Percentiles rank a stretch among this genome's conserved stretches.
These are phyloP conservation scores for Kurtzmaniella natalensis DNA, from an alignment of 1,139 yeast species.

Conservation along the genomic window DNA sequence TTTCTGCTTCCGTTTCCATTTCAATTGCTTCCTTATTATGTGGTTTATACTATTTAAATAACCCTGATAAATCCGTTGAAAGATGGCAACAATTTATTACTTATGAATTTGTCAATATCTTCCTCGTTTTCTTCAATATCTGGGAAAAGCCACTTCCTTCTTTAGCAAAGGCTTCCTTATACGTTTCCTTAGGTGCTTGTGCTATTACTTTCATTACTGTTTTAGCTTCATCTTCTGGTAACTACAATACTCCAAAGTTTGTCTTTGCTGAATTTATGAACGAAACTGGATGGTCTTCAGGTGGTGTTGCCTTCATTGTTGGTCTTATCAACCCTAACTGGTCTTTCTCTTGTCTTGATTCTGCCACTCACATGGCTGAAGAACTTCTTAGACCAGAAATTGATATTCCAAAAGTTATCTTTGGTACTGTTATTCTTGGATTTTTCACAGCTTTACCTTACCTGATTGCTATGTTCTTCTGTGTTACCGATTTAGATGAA, in stretches of 20 bases:
- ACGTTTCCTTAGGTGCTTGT: conserved; percentile 33
- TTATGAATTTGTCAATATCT: conserved; percentile 36
- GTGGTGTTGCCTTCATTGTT: conserved; percentile 41
- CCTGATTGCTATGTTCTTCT: conserved; percentile 41
- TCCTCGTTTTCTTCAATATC: conserved; percentile 32
- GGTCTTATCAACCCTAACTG: conserved; percentile 43
- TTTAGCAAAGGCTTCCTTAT: conserved; percentile 33
- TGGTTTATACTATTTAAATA: conserved; percentile 47
- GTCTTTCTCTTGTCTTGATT: conserved; percentile 41
- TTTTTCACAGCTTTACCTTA: conserved; percentile 36
- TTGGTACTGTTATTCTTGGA: conserved; percentile 41
- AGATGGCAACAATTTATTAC: conserved; percentile 53
- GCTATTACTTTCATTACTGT: conserved; percentile 33
- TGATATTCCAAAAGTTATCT: conserved; percentile 38
- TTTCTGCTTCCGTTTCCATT: conserved; percentile 21
- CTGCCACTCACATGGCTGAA: conserved; percentile 42
- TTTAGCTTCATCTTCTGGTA: conserved; percentile 33
- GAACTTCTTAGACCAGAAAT: conserved; percentile 35
- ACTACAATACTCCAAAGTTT: conserved; percentile 32
- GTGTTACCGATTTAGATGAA: conserved; percentile 28
- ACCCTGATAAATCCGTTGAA: conserved; percentile 38
- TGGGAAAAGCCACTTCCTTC: conserved; percentile 33
- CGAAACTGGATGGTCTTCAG: conserved; percentile 37
- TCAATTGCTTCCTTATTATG: conserved; percentile 24
- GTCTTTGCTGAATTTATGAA: conserved; percentile 36